Conservation (phyloP, 805 yeast species). For the Cyberlindnera galapagoensis region DNA sequence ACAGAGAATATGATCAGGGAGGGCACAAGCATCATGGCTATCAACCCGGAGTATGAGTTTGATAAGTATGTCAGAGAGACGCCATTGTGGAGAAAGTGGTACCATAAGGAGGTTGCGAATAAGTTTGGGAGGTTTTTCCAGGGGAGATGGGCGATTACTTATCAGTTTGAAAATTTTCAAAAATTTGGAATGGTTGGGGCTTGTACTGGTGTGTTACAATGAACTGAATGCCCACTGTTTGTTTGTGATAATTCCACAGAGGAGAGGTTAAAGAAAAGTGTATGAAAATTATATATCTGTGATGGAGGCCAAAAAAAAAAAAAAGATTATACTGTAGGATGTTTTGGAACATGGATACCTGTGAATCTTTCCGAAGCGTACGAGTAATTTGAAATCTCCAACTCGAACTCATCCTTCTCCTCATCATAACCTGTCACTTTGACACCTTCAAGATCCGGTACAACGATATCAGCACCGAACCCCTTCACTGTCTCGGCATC, state of each 20-base stretch:
- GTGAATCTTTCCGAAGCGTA: constrained; percentile 8
- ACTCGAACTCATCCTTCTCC: constrained; percentile 30
- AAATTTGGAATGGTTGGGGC: no score
- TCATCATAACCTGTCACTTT: constrained; percentile 49
- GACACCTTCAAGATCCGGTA: constrained; percentile 60
- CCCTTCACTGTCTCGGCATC: constrained; percentile 56
- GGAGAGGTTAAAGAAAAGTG: no score
- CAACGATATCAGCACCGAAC: constrained; percentile 76
- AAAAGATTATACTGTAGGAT: no score
- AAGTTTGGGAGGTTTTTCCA: constrained; percentile 24
- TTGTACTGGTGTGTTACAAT: no score
- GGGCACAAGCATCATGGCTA: constrained; percentile 35
- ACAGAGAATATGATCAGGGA: constrained; percentile 31
- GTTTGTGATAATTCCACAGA: no score
- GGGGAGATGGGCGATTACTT: constrained; percentile 37
- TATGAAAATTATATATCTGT: no score
- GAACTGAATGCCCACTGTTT: no score
- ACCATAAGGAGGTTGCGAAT: constrained; percentile 24
- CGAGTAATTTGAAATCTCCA: constrained; percentile 31
- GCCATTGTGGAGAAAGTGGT: constrained; percentile 31
- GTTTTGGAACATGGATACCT: no score
- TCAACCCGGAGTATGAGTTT: constrained; percentile 29
- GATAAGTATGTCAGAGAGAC: constrained; percentile 30
- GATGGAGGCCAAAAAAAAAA: no score
- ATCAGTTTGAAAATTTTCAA: constrained; percentile 15